Base-by-base conservation (phyloP, 2,329 filamentous ascomycete genomes). In the Sporothrix globosa region DNA sequence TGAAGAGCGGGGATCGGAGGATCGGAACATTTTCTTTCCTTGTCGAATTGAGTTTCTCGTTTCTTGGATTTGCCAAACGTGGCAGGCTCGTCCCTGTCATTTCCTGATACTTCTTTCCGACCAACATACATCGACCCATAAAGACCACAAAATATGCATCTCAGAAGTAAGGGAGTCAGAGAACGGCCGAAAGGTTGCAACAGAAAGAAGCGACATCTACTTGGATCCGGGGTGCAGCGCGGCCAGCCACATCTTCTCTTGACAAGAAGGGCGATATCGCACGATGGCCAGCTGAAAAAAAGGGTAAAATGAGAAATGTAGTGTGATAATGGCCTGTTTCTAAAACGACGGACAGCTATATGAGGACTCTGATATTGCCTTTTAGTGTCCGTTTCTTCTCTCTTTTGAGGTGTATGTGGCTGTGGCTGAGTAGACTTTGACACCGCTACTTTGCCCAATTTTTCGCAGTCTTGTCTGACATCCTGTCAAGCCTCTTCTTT, bases 371-470 rank as follows among this genome's bases (percentile, higher is more conserved):
- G 63, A 66, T 52, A 66, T 66, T 17, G 46, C 44, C 50, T 27
- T 27, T 65, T n/a, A 34, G 17, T 48, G 9, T 30, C 2, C 17
- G 0, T 39, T 39, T 52, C 17, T 65, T 27, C 1, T 44, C 21
- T 10, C 19, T 46, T 13, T 17, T 58, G 14, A 34, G 34, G 34
- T 34, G 6, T 7, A 7, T 34, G 21, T 56, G 10, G 41, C n/a
- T 63, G 58, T 63, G 58, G 58, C 58, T 63, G 58, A 63, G 58
- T 19, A 7, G 17, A 44, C 13, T 17, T 63, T 46, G 58, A 63
- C 58, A 63, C 58, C 58, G 58, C 58, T 63, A 63, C 58, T 63
- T 63, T 27, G 39, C 27, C 39, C 58, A 44, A 61, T 44, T 14
- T 46, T 44, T 14, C 41, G 41, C 34, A 34, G 0, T 9, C 17